Percentiles rank a stretch among this genome's conserved stretches.
These are phyloP conservation scores for Medicago lupulina DNA, from an alignment of 306 rosid genomes.

Conservation along the genomic window DNA sequence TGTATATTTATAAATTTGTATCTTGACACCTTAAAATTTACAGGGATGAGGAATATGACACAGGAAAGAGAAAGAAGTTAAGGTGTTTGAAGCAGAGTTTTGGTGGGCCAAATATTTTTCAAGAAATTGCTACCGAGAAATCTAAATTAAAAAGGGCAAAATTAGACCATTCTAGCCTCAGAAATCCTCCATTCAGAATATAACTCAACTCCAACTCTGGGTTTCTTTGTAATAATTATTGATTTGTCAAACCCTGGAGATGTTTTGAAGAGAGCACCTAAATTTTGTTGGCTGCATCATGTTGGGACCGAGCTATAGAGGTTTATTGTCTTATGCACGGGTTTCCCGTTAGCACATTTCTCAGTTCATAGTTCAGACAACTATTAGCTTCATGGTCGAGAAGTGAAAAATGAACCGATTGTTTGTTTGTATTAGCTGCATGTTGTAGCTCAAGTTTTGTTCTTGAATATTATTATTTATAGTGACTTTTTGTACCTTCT, in stretches of 20 bases:
- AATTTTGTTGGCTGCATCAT: conserved; percentile 36
- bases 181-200: conserved; percentile 83
- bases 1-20: conserved; percentile 2
- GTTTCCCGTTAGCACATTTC: conserved; percentile 34
- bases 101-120: conserved; percentile 80
- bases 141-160: conserved; percentile 53
- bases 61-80: conserved; percentile 85
- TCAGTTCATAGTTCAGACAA: conserved; percentile 29
- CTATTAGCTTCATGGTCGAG: conserved; percentile 1
- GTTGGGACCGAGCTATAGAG: conserved; percentile 36
- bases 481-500: not conserved
- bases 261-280: conserved; percentile 42
- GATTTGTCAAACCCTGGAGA: conserved; percentile 41
- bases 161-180: conserved; percentile 55
- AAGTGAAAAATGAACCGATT: conserved; percentile 26
- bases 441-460: conserved; percentile 49
- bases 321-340: conserved; percentile 29
- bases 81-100: conserved; percentile 53
- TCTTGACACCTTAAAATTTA: conserved; percentile 14
- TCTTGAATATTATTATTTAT: not conserved
- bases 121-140: conserved; percentile 65
- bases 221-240: conserved; percentile 38
- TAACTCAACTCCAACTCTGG: conserved; percentile 49
- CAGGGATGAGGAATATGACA: conserved; percentile 94
- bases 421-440: conserved; percentile 32